Percentiles rank a stretch among this genome's conserved stretches.
These are phyloP conservation scores for Trypanosoma congolense DNA, from an alignment of 208 protist genomes.

Conservation along the genomic window DNA sequence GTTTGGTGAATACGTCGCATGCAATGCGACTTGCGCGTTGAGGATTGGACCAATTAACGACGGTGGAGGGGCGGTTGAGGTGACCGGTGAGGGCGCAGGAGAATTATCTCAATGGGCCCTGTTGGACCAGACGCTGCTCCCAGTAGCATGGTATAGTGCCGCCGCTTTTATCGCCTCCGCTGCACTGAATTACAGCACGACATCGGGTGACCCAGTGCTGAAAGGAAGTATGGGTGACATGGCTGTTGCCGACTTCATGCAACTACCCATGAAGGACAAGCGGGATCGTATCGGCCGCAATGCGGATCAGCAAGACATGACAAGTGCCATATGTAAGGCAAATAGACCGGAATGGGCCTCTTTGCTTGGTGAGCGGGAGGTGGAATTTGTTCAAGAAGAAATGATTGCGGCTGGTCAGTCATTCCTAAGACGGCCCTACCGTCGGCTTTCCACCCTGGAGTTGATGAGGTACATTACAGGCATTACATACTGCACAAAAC, in stretches of 20 bases:
- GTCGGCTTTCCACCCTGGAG: conserved; percentile 55
- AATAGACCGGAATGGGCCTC: conserved; percentile 13
- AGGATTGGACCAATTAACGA: conserved; percentile 27
- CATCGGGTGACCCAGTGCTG: not conserved
- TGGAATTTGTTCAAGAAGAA: conserved; percentile 60
- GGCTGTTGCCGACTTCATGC: conserved; percentile 12
- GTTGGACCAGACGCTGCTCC: conserved; percentile 76
- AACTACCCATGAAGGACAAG: conserved; percentile 8
- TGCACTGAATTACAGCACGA: conserved; percentile 16
- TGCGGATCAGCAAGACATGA: conserved; percentile 16
- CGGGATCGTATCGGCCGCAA: conserved; percentile 15
- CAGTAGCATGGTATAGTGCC: conserved; percentile 17
- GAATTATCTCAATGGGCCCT: conserved; percentile 32
- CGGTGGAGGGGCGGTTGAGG: not conserved
- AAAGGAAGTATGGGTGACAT: conserved; percentile 3
- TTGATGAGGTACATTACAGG: conserved; percentile 67
- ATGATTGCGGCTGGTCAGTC: conserved; percentile 46
- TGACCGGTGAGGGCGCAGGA: not conserved
- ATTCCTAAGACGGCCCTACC: conserved; percentile 65
- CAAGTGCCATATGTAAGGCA: conserved; percentile 6
- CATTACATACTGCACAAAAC: conserved; percentile 42
- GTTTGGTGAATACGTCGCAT: conserved; percentile 42
- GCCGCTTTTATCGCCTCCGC: conserved; percentile 31
- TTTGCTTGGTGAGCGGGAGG: conserved; percentile 44
- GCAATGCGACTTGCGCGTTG: conserved; percentile 46